Base-by-base conservation (phyloP, 2,329 filamentous ascomycete genomes). In the Fusarium nodosum region DNA sequence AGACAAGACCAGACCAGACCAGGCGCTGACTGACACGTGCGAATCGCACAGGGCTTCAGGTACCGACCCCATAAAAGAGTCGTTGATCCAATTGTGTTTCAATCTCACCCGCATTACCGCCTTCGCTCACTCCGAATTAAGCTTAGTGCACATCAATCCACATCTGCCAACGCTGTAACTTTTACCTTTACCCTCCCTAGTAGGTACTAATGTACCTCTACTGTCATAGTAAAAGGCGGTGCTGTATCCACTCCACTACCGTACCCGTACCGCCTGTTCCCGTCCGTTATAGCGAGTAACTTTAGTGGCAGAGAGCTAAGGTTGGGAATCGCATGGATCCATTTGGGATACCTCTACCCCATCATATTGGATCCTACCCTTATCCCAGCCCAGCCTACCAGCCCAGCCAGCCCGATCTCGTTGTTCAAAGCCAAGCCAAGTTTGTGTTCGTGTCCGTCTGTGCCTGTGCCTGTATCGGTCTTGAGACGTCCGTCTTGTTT, bases 11-110 rank as follows among this genome's bases (percentile, higher is more conserved):
- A 52, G 44, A 56, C 44, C 56, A 64, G 30, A 45, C 55, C 52
- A 63, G 64, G 56, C 56, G 54, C 44, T 67, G 67, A 51, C 45
- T 64, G 67, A 71, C 68, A 71, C 68, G 68, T 70, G 68, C 68
- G 64, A 70, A 71, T 70, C 63, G 64, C 60, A 71, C 60, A 66
- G 68, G 71, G 67, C 69, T 44, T 66, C 67, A 71, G 65, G 60
- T 73, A 72, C 69, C 66, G 55, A 56, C 57, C 64, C 44, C 60
- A 56, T 30, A 56, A 15, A 31, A 33, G 34, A 38, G 28, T 22
- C 22, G 56, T 20, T 57, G 28, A 39, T 33, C 68, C 68, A 71
- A 71, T 71, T 30, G 58, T 12, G 42, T 61, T 48, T 59, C 66
- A 56, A 51, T 45, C 48, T 72, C 53, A 48, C 62, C 65, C 68